These are phyloP conservation scores for Actinomucor elegans DNA, from an alignment of 371 early-diverging fungal species.

Conservation along the genomic window DNA sequence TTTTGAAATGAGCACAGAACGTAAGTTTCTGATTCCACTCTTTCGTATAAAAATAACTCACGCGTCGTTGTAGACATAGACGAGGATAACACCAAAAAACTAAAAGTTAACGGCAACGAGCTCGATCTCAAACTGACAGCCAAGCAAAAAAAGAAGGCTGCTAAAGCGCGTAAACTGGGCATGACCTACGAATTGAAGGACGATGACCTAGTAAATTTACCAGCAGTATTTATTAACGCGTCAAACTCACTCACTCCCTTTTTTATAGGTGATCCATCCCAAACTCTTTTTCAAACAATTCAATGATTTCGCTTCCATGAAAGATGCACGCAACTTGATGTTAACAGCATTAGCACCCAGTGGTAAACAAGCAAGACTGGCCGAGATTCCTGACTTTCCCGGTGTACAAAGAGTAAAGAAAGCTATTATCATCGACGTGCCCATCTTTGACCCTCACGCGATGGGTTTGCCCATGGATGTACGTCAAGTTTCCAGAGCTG, in stretches of 20 bases:
- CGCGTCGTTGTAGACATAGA: no score
- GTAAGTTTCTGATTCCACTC: no score
- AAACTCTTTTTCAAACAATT: slow-evolving; percentile 21
- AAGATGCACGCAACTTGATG: slow-evolving; percentile 22
- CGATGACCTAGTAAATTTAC: slow-evolving; percentile 11
- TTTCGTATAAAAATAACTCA: no score
- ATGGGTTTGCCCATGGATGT: slow-evolving; percentile 19
- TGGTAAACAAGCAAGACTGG: slow-evolving; percentile 18
- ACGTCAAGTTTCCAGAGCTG: slow-evolving; percentile 5
- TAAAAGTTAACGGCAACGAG: background rate
- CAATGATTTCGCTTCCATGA: slow-evolving; percentile 20
- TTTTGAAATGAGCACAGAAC: no score
- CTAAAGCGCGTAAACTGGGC: slow-evolving; percentile 19
- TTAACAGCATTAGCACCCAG: slow-evolving; percentile 5
- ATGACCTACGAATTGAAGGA: slow-evolving; percentile 5
- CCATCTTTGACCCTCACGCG: slow-evolving; percentile 24
- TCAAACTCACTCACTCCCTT: no score
- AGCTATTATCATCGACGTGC: slow-evolving; percentile 24
- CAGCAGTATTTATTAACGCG: no score
- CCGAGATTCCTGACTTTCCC: slow-evolving; percentile 18
- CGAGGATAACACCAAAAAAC: slow-evolving; percentile 1
- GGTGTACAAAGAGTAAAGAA: slow-evolving; percentile 15
- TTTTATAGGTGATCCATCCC: slow-evolving; percentile 17
- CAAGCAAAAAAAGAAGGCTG: slow-evolving; percentile 21
- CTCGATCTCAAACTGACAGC: slow-evolving; percentile 5